Conservation (phyloP, 257 asterid species). For the Solanum pimpinellifolium region DNA sequence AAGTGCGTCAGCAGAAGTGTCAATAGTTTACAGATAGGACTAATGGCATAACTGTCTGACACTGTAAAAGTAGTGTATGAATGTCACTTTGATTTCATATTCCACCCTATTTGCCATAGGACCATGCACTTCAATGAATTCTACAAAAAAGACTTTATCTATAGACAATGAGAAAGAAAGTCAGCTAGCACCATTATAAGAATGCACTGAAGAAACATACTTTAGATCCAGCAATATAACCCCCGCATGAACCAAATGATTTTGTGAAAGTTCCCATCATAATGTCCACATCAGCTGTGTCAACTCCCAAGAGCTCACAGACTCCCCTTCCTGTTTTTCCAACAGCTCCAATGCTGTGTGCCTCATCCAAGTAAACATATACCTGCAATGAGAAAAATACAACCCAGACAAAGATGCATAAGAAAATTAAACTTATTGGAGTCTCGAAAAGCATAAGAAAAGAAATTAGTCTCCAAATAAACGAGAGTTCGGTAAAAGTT, state of each 20-base stretch:
- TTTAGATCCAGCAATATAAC: conserved; percentile 96
- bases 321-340: conserved; percentile 98
- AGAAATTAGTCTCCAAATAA: neutral
- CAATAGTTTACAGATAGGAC: neutral
- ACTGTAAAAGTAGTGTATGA: neutral
- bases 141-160: neutral
- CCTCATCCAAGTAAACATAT: conserved; percentile 91
- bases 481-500: neutral
- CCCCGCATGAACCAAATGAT: conserved; percentile 99
- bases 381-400: conserved; percentile 35
- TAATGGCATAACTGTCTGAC: neutral
- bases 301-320: conserved; percentile 95
- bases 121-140: neutral
- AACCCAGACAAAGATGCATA: neutral
- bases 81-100: neutral
- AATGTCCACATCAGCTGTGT: conserved; percentile 86
- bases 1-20: neutral
- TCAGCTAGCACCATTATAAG: neutral
- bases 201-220: conserved; percentile 20
- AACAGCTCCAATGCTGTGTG: conserved; percentile 98
- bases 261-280: conserved; percentile 99
- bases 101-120: neutral
- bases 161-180: neutral
- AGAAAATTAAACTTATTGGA: neutral
- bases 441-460: neutral